A percentile compares a stretch with the other conserved stretches of the same genome.
These are phyloP conservation scores for Globisporangium cylindrosporum DNA, from an alignment of 352 stramenopile species.

Conservation along the genomic window DNA sequence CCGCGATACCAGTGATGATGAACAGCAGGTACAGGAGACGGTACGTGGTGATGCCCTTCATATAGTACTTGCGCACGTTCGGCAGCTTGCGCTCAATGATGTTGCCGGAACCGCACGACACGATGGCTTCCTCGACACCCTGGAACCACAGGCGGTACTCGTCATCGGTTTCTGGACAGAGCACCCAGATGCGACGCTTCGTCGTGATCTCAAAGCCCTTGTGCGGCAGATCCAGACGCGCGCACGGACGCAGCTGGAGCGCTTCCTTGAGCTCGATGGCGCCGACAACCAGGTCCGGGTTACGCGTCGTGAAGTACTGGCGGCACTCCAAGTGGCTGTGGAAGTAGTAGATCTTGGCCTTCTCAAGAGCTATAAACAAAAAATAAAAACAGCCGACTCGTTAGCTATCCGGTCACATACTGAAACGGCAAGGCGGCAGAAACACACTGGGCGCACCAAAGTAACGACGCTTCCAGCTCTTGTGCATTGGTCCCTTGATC, in stretches of 20 bases:
- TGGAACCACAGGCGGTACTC: conserved; percentile 87
- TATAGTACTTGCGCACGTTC: conserved; percentile 88
- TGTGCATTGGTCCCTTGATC: conserved; percentile 86
- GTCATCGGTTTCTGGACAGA: conserved; percentile 81
- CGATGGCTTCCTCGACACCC: conserved; percentile 71
- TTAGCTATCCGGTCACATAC: conserved; percentile 1
- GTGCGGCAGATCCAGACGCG: conserved; percentile 74
- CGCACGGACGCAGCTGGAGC: conserved; percentile 76
- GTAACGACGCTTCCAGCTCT: conserved; percentile 85
- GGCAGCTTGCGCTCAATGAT: conserved; percentile 85
- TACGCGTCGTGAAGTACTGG: conserved; percentile 86
- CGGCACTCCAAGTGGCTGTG: conserved; percentile 82
- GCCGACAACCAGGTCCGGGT: conserved; percentile 75
- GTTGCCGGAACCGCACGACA: conserved; percentile 71
- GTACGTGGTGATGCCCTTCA: conserved; percentile 84
- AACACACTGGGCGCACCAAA: conserved; percentile 34
- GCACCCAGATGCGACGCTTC: conserved; percentile 82
- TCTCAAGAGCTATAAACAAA: conserved; percentile 50
- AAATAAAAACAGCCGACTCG: background rate
- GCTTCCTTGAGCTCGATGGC: conserved; percentile 84
- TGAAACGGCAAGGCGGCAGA: conserved; percentile 49
- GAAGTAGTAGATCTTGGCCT: conserved; percentile 90
- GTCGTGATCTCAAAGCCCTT: conserved; percentile 81
- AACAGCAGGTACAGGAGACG: conserved; percentile 79
- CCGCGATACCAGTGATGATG: conserved; percentile 58